Evolutionary conservation across 2,329 filamentous ascomycete genomes (phyloP), one percentile per base, ranked within the genome.

Genomic region (Sporothrix euskadiensis): DNA sequence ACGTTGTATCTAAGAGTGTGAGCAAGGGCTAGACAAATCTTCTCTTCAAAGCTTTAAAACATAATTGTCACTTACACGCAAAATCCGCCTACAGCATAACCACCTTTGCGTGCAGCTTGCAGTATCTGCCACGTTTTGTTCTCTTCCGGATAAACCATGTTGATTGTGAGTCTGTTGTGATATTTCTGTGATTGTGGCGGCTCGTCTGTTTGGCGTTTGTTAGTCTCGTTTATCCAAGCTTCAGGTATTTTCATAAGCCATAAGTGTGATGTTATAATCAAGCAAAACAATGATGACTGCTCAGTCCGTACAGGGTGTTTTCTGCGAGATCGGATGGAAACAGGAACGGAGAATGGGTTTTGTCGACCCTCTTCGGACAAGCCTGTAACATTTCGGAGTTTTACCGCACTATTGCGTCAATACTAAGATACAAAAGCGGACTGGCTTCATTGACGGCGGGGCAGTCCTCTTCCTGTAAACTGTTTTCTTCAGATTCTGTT

Each of bases 1-100:
- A 92, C 83, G 78, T 93, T 91, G 84, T 92, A 92, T 73, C 79
- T 84, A 82, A 89, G 80, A 5, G 66, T 49, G 16, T 71, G 73
- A 1, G 56, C 49, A 52, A 8, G 49, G 4, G 49, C 19, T 52
- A 9, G 49, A 52, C 4, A 2, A 19, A 52, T 22, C 9, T 52
- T n/a, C 19, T 22, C 9, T 52, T n/a, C 19, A 8, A 22, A 52
- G 2, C 10, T n/a, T 52, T 10, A 49, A 49, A 16, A 49, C 26
- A 19, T 19, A 9, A 9, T 22, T n/a, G 19, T 52, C 16, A 35
- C 59, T 41, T 41, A 63, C 59, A 63, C 59, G 32, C 59, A 63
- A 6, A 63, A 63, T 4, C 59, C 59, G 16, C 59, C 49, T 7
- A 76, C 47, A 8, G 70, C 72, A 19, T 76, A 75, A 2, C 61